A percentile compares a stretch with the other conserved stretches of the same genome.
These are phyloP conservation scores for Echites panduratus DNA, from an alignment of 257 asterid species.

Conservation along the genomic window DNA sequence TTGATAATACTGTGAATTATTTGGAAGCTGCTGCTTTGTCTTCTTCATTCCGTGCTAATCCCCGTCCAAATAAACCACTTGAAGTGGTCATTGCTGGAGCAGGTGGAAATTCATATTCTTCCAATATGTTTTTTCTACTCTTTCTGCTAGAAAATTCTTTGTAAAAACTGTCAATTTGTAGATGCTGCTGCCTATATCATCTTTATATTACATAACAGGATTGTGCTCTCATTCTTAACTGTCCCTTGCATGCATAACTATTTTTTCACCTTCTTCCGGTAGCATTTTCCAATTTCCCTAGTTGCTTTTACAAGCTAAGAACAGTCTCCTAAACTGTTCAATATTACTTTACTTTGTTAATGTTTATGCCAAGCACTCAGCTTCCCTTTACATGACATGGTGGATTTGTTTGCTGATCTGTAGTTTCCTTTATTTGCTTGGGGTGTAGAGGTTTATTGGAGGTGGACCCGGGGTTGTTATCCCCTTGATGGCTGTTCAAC, in stretches of 20 bases:
- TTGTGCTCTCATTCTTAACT: neutral
- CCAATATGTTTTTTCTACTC: neutral
- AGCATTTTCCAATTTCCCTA: neutral
- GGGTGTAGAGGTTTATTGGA: neutral
- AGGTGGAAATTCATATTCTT: conserved; percentile 37
- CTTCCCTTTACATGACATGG: neutral
- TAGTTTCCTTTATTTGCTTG: neutral
- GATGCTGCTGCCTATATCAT: neutral
- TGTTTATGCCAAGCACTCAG: neutral
- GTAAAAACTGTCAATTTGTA: neutral
- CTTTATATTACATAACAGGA: neutral
- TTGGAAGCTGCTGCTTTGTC: conserved; percentile 88
- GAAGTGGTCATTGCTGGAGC: conserved; percentile 92
- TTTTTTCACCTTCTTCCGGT: neutral
- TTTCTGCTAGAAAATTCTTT: conserved; percentile 1
- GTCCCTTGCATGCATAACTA: neutral
- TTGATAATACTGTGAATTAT: conserved; percentile 70
- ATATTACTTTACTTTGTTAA: neutral
- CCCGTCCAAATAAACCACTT: conserved; percentile 74
- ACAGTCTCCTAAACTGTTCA: neutral
- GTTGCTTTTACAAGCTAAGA: neutral
- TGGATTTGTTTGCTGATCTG: neutral
- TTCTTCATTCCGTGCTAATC: conserved; percentile 52
- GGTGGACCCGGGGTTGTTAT: neutral
- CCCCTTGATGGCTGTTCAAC: neutral